Evolutionary conservation across 2,329 filamentous ascomycete species (phyloP), one percentile per base, ranked within the genome.

Genomic region (Exophiala phaeomuriformis): DNA sequence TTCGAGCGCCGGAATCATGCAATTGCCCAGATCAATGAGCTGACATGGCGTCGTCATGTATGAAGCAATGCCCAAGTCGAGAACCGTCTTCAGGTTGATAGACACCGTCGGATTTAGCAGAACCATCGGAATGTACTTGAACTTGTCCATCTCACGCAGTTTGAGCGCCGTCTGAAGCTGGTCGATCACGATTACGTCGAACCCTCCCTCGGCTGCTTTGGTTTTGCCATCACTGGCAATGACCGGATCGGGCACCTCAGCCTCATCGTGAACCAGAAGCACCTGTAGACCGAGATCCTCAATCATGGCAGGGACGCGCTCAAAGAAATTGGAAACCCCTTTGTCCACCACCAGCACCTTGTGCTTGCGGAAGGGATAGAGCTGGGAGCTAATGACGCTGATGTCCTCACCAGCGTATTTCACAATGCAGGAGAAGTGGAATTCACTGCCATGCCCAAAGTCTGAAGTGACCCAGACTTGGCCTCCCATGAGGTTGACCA

Each of bases 41-140:
- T 91, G 81, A 72, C 93, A 97, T 5, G 93, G 93, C 10, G 90
- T 95, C 1, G 93, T 97, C 90, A 97, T 96, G 71, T 96, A 97
- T 47, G 90, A 96, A n/a, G 90, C 94, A 63, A 98, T 95, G 59
- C 93, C 91, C 60, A 97, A 79, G 68, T 97, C 93, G 55, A 97
- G 75, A 54, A 91, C 93, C 2, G 89, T 93, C 74, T 95, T 95
- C 63, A 98, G 78, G 69, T 84, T 94, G 62, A 97, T 89, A 57
- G 90, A 88, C 8, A 97, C 90, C 35, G 89, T 77, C 0, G 91
- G 90, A 42, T 90, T 93, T 43, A 97, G 74, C 57, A 97, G 81
- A 41, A 98, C 91, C 61, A 98, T 90, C 2, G 93, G 93, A 43
- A 96, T 89, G 67, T 96, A 97, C 74, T 96, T 96, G 78, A 96